Conservation (phyloP, 2,329 filamentous ascomycete species). For the Zymoseptoria ardabiliae region DNA sequence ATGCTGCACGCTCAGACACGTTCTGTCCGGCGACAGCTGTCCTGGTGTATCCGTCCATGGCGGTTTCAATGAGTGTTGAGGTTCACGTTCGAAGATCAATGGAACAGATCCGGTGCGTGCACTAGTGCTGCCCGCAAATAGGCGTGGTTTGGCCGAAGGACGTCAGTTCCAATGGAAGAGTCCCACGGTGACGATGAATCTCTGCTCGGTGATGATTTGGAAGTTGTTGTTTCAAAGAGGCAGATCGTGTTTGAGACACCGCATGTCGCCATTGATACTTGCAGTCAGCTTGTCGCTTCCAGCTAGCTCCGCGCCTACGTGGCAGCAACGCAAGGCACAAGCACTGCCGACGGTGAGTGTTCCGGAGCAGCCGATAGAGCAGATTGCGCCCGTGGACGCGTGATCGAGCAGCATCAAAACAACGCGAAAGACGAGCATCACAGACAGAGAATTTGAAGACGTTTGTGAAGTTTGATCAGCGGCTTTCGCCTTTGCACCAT, state of each 20-base stretch:
- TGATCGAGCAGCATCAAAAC: neutral
- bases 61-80: neutral
- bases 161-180: neutral
- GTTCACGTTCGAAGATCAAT: neutral
- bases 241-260: no score
- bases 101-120: neutral
- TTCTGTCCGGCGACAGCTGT: neutral
- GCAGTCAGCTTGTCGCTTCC: no score
- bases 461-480: constrained; percentile 18
- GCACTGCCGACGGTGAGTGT: no score
- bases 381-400: no score
- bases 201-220: no score
- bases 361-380: no score
- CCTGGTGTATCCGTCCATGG: neutral
- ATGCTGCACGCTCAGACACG: neutral
- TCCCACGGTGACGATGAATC: neutral
- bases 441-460: neutral
- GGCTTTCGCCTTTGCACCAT: constrained; percentile 27
- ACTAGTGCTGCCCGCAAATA: neutral
- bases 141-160: neutral
- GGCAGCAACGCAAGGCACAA: no score
- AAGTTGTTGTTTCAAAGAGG: no score
- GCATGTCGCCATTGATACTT: no score
- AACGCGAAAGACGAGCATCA: neutral
- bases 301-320: no score